Conservation (phyloP, 1,139 yeast genomes). For the Suhomyces bribrorum region DNA sequence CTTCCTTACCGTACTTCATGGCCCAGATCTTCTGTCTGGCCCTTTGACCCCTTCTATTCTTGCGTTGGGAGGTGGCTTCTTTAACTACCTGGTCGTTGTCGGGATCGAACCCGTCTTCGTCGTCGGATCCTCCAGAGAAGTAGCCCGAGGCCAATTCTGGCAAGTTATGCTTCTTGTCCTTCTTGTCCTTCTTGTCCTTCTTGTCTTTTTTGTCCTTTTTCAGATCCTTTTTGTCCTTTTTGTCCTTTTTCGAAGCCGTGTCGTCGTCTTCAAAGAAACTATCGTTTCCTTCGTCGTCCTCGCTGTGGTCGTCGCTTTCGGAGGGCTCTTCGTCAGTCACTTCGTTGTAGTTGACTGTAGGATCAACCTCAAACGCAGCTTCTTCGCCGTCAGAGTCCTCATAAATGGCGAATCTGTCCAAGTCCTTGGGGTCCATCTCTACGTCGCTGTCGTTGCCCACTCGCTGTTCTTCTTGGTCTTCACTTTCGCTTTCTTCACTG, state of each 20-base stretch:
- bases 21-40: slow-evolving; percentile 98
- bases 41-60: slow-evolving; percentile 94
- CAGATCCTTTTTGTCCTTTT: slow-evolving; percentile 18
- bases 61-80: slow-evolving; percentile 54
- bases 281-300: slow-evolving; percentile 28
- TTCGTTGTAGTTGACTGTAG: slow-evolving; percentile 56
- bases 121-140: slow-evolving; percentile 75
- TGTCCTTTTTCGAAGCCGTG: no score
- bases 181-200: slow-evolving; percentile 23
- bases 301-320: slow-evolving; percentile 29
- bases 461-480: slow-evolving; percentile 17
- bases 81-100: slow-evolving; percentile 64
- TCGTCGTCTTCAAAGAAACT: slow-evolving; percentile 39
- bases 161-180: slow-evolving; percentile 36
- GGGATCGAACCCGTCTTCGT: slow-evolving; percentile 48
- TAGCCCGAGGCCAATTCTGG: slow-evolving; percentile 81
- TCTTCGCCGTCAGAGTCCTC: slow-evolving; percentile 57
- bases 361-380: slow-evolving; percentile 33
- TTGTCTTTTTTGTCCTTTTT: slow-evolving; percentile 16
- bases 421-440: slow-evolving; percentile 28
- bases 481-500: slow-evolving; percentile 21
- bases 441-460: slow-evolving; percentile 17
- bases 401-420: slow-evolving; percentile 42
- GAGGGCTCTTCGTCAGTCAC: slow-evolving; percentile 64
- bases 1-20: slow-evolving; percentile 75